These are phyloP conservation scores for Globisporangium nodosum DNA, from an alignment of 352 stramenopile species.

Conservation along the genomic window DNA sequence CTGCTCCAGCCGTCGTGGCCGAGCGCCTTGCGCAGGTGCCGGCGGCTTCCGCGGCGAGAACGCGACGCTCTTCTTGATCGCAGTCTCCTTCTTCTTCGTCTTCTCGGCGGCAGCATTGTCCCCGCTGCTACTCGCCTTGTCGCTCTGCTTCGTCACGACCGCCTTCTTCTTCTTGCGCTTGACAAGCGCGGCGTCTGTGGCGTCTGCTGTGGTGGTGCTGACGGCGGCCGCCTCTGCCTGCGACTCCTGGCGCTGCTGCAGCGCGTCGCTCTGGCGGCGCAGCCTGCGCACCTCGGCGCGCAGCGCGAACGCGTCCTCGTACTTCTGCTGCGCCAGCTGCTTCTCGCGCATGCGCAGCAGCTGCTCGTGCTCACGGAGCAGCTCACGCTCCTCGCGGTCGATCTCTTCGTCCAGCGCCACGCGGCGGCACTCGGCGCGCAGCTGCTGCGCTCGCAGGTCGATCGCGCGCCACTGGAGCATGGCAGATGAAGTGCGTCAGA, in stretches of 20 bases:
- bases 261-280: conserved; percentile 16
- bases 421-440: conserved; percentile 54
- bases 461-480: conserved; percentile 51
- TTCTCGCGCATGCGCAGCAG: conserved; percentile 18
- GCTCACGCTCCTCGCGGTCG: conserved; percentile 41
- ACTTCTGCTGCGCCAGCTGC: conserved; percentile 17
- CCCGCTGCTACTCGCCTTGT: not conserved
- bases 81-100: conserved; percentile 2
- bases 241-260: conserved; percentile 19
- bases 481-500: not conserved
- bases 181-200: not conserved
- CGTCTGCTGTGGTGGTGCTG: not conserved
- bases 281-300: conserved; percentile 12
- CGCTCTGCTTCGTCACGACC: conserved; percentile 1
- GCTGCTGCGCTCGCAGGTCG: conserved; percentile 44
- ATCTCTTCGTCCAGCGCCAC: conserved; percentile 42
- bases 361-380: conserved; percentile 32
- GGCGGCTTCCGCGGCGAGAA: conserved; percentile 3
- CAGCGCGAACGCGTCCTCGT: conserved; percentile 9
- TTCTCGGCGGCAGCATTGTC: not conserved
- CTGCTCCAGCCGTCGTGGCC: conserved; percentile 4
- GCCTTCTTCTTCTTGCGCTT: not conserved
- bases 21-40: not conserved
- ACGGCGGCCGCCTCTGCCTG: not conserved
- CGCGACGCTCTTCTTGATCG: conserved; percentile 13